Evolutionary conservation across 768 basidiomycete genomes (phyloP).

Genomic region (Lactarius hengduanensis): DNA sequence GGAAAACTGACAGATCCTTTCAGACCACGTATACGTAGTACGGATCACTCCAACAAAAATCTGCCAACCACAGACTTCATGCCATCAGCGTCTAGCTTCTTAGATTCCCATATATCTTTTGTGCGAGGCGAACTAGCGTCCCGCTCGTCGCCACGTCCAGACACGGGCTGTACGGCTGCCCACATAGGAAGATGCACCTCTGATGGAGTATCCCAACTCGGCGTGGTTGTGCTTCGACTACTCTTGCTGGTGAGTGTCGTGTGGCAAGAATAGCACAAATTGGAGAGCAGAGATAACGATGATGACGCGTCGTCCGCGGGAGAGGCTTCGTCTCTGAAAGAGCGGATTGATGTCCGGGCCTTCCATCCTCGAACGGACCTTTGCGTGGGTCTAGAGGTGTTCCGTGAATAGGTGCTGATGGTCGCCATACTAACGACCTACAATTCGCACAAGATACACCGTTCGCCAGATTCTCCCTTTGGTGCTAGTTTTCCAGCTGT

Average conservation of each 20-base stretch:
- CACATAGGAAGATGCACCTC: conserved; percentile 30
- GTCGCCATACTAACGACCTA: conserved; percentile 30
- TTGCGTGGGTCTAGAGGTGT: conserved; percentile 55
- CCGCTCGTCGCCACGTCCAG: neutral
- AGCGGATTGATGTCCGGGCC: conserved; percentile 65
- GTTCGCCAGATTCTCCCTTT: conserved; percentile 48
- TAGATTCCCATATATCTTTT: conserved; percentile 37
- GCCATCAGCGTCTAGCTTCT: conserved; percentile 36
- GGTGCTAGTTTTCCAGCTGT: conserved; percentile 78
- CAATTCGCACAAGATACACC: conserved; percentile 69
- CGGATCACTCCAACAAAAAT: conserved; percentile 40
- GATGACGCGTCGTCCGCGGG: conserved; percentile 10
- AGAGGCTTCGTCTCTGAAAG: conserved; percentile 38
- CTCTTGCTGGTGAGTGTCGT: conserved; percentile 59
- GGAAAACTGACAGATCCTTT: neutral
- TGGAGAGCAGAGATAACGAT: conserved; percentile 37
- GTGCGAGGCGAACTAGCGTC: neutral
- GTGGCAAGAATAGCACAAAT: conserved; percentile 64
- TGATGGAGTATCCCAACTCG: conserved; percentile 16
- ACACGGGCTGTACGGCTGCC: conserved; percentile 20
- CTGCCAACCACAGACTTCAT: conserved; percentile 42
- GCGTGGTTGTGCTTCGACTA: conserved; percentile 41
- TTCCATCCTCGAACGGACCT: conserved; percentile 71
- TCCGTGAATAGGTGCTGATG: conserved; percentile 4
- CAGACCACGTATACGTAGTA: neutral